Evolutionary conservation across 2,329 filamentous ascomycete species (phyloP).

Genomic region (Colletotrichum destructivum): DNA sequence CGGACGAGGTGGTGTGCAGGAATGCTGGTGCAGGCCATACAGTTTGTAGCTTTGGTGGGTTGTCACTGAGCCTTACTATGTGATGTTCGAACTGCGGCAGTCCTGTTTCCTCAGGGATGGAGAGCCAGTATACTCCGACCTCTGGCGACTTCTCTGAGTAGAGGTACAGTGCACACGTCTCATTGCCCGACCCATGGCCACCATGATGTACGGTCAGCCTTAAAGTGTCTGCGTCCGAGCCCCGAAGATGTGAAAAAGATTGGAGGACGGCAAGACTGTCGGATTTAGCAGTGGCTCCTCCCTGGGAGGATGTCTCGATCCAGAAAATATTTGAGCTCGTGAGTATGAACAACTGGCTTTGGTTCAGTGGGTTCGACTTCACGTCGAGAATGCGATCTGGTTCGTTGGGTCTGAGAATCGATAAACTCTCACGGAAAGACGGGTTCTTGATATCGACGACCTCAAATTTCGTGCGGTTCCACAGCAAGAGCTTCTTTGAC

Average conservation of each 20-base stretch:
- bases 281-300: constrained; percentile 38
- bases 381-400: constrained; percentile 69
- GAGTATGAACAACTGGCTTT: constrained; percentile 70
- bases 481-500: constrained; percentile 51
- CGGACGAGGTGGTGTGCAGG: constrained; percentile 9
- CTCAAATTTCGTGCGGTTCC: constrained; percentile 54
- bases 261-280: constrained; percentile 51
- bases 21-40: constrained; percentile 33
- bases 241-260: constrained; percentile 62
- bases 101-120: constrained; percentile 41
- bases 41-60: constrained; percentile 25
- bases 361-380: constrained; percentile 61
- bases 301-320: constrained; percentile 56
- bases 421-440: constrained; percentile 43
- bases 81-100: constrained; percentile 58
- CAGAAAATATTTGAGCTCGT: constrained; percentile 68
- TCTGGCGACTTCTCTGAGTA: constrained; percentile 52
- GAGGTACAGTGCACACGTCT: constrained; percentile 51
- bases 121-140: constrained; percentile 56
- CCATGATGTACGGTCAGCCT: constrained; percentile 56
- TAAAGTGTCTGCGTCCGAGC: constrained; percentile 54
- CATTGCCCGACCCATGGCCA: constrained; percentile 25
- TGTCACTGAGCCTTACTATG: constrained; percentile 40
- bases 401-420: constrained; percentile 47
- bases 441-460: constrained; percentile 55